Evolutionary conservation across 208 protist genomes (phyloP), one percentile per base, ranked within the genome.

Genomic region (Naegleria gruberi): DNA sequence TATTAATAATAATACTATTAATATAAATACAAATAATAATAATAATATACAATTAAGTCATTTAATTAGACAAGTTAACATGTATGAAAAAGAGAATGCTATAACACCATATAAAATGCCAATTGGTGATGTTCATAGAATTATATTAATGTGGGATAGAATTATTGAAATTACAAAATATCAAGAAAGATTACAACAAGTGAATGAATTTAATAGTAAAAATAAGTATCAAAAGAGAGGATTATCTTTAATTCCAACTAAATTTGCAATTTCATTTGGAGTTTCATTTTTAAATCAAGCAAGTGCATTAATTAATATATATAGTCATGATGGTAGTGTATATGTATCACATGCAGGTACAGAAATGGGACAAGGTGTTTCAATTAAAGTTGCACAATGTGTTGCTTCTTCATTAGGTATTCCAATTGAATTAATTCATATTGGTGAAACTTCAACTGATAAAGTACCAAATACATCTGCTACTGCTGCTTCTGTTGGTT

Each of bases 231-330:
- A 91, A 19, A 98, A 98, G 94, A 91, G 94, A 37, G 97, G 97
- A 51, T 89, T 98, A 30, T 92, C 93, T 0, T 55, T 94, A n/a
- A 90, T 96, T 15, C 95, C 95, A 41, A 92, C 92, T 15, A 98
- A 97, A 90, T 98, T 96, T 91, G 97, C 95, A 90, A 95, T 98
- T 57, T 91, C 91, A 19, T 97, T 96, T 86, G 94, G 92, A 23
- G 83, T 90, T 19, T 92, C 91, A 82, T 94, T 94, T 73, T 89
- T 97, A 89, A 97, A 97, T 90, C 95, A 95, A 88, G 93, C 23
- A 40, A 44, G 89, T 89, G 89, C 83, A 15, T 42, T 74, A 5
- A 91, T 96, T 0, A 91, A 93, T 65, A 77, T 95, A 7, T 91
- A 91, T 87, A 93, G 95, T 51, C 55, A 89, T 0, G 95, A 97